These are phyloP conservation scores for Podila epigama DNA, from an alignment of 192 early-diverging fungal species.

Conservation along the genomic window DNA sequence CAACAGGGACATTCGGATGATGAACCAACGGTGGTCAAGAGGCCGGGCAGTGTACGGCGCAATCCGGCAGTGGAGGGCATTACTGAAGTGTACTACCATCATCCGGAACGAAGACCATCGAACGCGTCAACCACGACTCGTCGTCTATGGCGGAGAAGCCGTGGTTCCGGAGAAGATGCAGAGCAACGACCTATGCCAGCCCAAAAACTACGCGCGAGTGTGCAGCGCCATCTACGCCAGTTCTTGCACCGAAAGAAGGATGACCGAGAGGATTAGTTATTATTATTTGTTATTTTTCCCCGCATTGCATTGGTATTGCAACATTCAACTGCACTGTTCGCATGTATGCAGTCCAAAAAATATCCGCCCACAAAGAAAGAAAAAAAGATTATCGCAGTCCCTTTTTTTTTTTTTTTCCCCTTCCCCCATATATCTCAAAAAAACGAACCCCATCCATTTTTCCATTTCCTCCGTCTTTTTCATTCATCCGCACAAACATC, in stretches of 20 bases:
- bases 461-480: not conserved
- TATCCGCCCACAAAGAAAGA: not conserved
- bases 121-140: slow-evolving; percentile 7
- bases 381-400: no score
- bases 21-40: no score
- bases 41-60: not conserved
- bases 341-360: no score
- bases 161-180: not conserved
- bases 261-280: no score
- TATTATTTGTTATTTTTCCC: no score
- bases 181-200: slow-evolving; percentile 14
- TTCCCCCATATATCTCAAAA: not conserved
- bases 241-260: no score
- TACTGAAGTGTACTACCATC: slow-evolving; percentile 43
- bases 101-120: slow-evolving; percentile 37
- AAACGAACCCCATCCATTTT: not conserved
- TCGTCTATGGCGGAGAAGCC: not conserved
- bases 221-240: not conserved
- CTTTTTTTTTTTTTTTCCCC: not conserved
- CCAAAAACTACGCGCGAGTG: slow-evolving; percentile 11
- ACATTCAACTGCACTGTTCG: no score
- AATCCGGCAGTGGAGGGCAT: slow-evolving; percentile 38
- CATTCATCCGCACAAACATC: not conserved
- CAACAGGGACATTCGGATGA: not conserved
- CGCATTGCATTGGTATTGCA: no score